phyloP scores from a whole-genome alignment of 2,329 filamentous ascomycete genomes.

The Pseudogymnoascus sp. region DNA sequence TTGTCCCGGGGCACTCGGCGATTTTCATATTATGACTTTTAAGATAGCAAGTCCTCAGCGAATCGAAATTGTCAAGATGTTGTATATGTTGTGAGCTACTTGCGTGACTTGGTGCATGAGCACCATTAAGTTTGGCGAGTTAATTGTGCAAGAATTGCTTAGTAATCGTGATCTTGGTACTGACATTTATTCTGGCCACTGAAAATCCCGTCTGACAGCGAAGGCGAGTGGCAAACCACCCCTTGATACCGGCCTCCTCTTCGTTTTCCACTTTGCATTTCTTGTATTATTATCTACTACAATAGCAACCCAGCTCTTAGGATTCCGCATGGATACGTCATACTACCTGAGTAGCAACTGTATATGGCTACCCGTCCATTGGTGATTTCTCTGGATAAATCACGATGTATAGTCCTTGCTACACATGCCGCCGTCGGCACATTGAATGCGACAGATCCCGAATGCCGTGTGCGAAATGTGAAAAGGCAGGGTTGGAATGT shows the following conservation, averaged over 20 bases:
- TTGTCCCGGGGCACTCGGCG: not conserved
- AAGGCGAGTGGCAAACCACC: not conserved
- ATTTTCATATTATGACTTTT: not conserved
- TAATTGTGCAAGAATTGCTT: not conserved
- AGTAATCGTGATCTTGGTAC: not conserved
- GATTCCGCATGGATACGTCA: not conserved
- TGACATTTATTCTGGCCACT: not conserved
- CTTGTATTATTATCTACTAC: not conserved
- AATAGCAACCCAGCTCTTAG: not conserved
- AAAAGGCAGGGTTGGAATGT: slow-evolving; percentile 28
- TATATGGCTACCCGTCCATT: not conserved
- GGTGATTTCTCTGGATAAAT: not conserved
- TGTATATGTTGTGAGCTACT: not conserved
- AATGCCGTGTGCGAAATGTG: slow-evolving; percentile 27
- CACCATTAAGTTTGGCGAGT: not conserved
- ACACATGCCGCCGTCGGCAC: slow-evolving; percentile 29
- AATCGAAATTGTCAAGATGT: not conserved
- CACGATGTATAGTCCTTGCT: slow-evolving; percentile 22
- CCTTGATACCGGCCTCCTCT: not conserved
- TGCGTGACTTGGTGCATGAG: not conserved
- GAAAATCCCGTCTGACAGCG: not conserved
- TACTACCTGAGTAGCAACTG: not conserved
- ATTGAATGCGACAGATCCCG: slow-evolving; percentile 28
- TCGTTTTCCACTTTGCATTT: not conserved
- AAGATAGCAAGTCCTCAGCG: not conserved